Conservation (phyloP, 1,284 basidiomycete species). For the Schizophyllum amplum region DNA sequence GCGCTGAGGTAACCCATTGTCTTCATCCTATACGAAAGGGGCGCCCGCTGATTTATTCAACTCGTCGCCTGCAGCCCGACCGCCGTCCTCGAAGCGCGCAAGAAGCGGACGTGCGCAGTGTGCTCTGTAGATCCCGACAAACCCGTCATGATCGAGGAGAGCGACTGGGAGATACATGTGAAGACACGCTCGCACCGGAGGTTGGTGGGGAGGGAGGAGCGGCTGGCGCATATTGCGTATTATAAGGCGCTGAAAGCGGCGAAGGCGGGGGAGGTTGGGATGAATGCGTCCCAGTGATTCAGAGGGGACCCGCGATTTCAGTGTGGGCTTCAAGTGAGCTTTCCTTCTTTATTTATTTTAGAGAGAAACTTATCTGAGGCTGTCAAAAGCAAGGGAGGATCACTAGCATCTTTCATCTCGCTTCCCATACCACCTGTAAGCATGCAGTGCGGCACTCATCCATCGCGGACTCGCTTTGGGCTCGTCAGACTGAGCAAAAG, state of each 20-base stretch:
- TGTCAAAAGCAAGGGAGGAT: too few species aligned
- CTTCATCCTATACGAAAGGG: background rate
- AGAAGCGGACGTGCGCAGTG: constrained; percentile 53
- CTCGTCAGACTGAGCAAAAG: too few species aligned
- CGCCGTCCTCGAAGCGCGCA: constrained; percentile 47
- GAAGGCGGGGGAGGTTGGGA: background rate
- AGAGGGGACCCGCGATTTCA: background rate
- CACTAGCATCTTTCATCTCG: too few species aligned
- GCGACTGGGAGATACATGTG: constrained; percentile 59
- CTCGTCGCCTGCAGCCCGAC: constrained; percentile 36
- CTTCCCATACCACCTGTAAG: too few species aligned
- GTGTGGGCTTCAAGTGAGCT: too few species aligned
- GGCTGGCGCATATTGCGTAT: background rate
- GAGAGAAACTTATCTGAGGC: too few species aligned
- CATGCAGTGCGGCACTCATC: too few species aligned
- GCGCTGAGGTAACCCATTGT: constrained; percentile 33
- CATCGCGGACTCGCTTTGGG: too few species aligned
- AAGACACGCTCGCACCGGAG: constrained; percentile 52
- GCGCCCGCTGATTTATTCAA: background rate
- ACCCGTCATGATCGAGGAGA: constrained; percentile 72
- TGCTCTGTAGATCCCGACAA: constrained; percentile 59
- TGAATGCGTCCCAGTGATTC: background rate
- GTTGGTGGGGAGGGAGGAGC: constrained; percentile 19
- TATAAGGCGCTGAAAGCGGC: constrained; percentile 3
- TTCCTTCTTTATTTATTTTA: too few species aligned